Conservation (phyloP, 2,329 filamentous ascomycete species). For the Penicillium psychrosexuale region DNA sequence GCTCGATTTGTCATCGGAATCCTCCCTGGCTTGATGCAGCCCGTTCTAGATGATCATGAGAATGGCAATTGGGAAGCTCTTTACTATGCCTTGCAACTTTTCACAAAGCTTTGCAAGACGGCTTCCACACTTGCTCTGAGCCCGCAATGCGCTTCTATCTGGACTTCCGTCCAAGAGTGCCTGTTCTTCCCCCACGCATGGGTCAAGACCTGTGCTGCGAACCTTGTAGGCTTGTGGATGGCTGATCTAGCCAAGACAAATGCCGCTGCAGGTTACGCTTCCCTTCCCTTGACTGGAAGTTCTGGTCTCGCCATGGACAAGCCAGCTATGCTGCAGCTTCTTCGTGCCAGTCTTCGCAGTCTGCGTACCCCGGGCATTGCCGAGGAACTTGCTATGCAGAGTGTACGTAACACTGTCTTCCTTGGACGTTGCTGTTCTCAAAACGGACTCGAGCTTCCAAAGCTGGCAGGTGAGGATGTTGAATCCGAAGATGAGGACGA, state of each 20-base stretch:
- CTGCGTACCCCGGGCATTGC: conserved; percentile 64
- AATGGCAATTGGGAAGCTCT: conserved; percentile 66
- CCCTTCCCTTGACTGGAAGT: conserved; percentile 64
- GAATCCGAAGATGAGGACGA: conserved; percentile 39
- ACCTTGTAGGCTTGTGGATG: conserved; percentile 72
- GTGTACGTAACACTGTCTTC: conserved; percentile 78
- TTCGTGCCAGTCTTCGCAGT: conserved; percentile 55
- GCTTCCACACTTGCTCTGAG: conserved; percentile 64
- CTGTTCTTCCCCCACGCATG: conserved; percentile 69
- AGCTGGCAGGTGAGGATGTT: conserved; percentile 42
- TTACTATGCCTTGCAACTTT: conserved; percentile 67
- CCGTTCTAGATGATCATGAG: conserved; percentile 48
- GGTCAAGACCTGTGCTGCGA: conserved; percentile 74
- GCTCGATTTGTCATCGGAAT: conserved; percentile 56
- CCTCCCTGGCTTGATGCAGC: conserved; percentile 55
- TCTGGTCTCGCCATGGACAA: conserved; percentile 66
- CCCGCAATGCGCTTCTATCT: conserved; percentile 60
- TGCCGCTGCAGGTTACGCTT: conserved; percentile 51
- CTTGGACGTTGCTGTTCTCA: conserved; percentile 64
- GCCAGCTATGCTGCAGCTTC: conserved; percentile 60
- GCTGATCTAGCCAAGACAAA: conserved; percentile 70
- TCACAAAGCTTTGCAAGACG: conserved; percentile 64
- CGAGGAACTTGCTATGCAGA: conserved; percentile 73
- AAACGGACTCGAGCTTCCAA: conserved; percentile 51
- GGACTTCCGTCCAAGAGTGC: conserved; percentile 65